These are phyloP conservation scores for Melaleuca quinquenervia DNA, from an alignment of 345 rosid species.

Conservation along the genomic window DNA sequence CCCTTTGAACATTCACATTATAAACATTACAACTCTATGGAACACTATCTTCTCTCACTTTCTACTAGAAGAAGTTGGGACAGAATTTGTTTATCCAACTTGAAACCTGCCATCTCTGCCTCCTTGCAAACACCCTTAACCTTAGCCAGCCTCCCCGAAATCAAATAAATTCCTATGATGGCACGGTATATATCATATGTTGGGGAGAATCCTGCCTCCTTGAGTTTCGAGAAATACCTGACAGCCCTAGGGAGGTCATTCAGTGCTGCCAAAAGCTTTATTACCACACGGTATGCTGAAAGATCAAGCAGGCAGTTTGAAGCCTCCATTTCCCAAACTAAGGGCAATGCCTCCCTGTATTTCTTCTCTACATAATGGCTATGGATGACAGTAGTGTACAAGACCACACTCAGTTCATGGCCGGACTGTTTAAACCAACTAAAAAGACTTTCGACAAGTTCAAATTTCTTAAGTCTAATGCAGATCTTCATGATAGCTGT, in stretches of 20 bases:
- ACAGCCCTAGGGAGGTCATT: conserved; percentile 65
- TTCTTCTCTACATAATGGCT: conserved; percentile 45
- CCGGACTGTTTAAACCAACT: conserved; percentile 56
- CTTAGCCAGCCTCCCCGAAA: conserved; percentile 57
- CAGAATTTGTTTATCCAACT: conserved; percentile 27
- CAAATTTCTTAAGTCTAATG: conserved; percentile 40
- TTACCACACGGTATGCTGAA: conserved; percentile 72
- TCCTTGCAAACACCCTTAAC: conserved; percentile 61
- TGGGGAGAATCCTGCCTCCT: conserved; percentile 78
- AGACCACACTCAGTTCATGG: conserved; percentile 45
- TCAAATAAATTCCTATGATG: conserved; percentile 35
- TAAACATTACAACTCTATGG: background rate
- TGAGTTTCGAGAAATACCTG: conserved; percentile 70
- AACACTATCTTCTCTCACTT: conserved; percentile 11
- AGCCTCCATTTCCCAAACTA: conserved; percentile 88
- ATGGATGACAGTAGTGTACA: conserved; percentile 85
- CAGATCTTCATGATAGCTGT: conserved; percentile 85
- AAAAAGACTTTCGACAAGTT: conserved; percentile 51
- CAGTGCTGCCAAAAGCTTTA: conserved; percentile 61
- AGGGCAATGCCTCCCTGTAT: conserved; percentile 67
- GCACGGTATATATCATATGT: conserved; percentile 55
- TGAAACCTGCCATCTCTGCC: conserved; percentile 69
- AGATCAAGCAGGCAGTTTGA: conserved; percentile 67
- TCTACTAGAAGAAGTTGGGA: conserved; percentile 28
- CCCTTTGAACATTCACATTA: background rate